A percentile compares a stretch with the other conserved stretches of the same genome.
These are phyloP conservation scores for Phlebiopsis flavidoalba DNA, from an alignment of 768 basidiomycete species.

Conservation along the genomic window DNA sequence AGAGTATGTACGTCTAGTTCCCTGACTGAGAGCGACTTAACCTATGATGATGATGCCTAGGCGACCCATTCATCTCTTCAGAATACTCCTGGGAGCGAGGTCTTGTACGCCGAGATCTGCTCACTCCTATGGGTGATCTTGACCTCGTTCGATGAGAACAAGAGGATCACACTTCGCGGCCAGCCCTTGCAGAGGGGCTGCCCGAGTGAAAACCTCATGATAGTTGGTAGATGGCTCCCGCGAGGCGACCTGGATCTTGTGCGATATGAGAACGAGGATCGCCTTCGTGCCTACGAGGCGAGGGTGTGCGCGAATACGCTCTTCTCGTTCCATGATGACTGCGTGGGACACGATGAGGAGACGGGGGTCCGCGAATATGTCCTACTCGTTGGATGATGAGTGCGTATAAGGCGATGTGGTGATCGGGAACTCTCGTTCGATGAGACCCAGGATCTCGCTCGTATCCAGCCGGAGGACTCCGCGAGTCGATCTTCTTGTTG, in stretches of 20 bases:
- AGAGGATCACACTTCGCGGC: too few relatives aligned
- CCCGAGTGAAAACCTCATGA: too few relatives aligned
- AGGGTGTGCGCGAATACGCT: too few relatives aligned
- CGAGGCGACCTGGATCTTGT: background rate
- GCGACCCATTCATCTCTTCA: too few relatives aligned
- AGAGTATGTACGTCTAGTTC: too few relatives aligned
- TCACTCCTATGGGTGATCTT: background rate
- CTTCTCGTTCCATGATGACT: too few relatives aligned
- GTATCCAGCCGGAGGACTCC: background rate
- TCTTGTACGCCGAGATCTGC: too few relatives aligned
- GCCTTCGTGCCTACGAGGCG: background rate
- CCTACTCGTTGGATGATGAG: background rate
- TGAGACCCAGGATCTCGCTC: background rate
- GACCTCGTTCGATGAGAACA: background rate
- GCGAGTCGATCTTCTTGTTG: background rate
- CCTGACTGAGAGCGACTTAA: too few relatives aligned
- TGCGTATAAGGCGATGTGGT: background rate
- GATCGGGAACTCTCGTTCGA: background rate
- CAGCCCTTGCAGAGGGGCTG: too few relatives aligned
- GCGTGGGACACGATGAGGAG: background rate
- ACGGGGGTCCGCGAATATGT: background rate
- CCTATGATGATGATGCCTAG: too few relatives aligned
- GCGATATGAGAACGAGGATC: background rate
- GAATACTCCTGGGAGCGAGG: too few relatives aligned
- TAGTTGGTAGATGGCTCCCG: background rate